Percentiles rank a stretch among this genome's conserved stretches.
Evolutionary conservation across 768 basidiomycete genomes (phyloP).

Genomic region (Rhizopogon salebrosus): DNA sequence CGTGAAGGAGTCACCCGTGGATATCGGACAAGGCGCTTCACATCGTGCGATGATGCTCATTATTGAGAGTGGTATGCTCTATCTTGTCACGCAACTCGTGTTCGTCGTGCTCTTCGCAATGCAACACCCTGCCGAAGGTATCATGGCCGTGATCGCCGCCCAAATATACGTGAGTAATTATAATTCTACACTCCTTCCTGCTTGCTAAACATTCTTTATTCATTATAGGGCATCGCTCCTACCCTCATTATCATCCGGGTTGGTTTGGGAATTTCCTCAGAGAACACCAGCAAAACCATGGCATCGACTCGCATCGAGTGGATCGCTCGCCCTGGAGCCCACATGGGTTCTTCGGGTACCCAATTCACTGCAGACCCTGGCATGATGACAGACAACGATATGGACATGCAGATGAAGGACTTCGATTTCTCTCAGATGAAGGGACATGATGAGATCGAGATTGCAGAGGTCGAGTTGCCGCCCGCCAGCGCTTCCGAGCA

Average conservation of each 20-base stretch:
- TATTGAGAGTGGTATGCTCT: conserved; percentile 36
- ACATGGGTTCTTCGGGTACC: conserved; percentile 12
- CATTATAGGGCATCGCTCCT: conserved; percentile 27
- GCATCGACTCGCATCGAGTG: conserved; percentile 22
- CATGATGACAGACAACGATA: conserved; percentile 12
- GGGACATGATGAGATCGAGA: background rate
- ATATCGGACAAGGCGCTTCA: conserved; percentile 11
- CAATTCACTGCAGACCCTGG: conserved; percentile 14
- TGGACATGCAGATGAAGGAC: conserved; percentile 8
- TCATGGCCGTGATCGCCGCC: conserved; percentile 31
- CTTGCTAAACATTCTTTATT: background rate
- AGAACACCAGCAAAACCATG: conserved; percentile 11
- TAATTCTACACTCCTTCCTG: background rate
- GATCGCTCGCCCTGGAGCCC: conserved; percentile 9
- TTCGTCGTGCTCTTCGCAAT: conserved; percentile 35
- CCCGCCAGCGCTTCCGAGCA: background rate
- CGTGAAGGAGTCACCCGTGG: conserved; percentile 5
- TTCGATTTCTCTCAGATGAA: background rate
- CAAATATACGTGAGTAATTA: conserved; percentile 34
- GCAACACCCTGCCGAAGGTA: conserved; percentile 27
- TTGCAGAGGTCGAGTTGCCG: background rate
- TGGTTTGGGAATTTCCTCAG: conserved; percentile 24
- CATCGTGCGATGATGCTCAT: conserved; percentile 29
- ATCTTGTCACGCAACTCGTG: conserved; percentile 34
- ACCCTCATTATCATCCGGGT: conserved; percentile 33